Base-by-base conservation (phyloP, 2,329 filamentous ascomycete species). In the Tolypocladium album region DNA sequence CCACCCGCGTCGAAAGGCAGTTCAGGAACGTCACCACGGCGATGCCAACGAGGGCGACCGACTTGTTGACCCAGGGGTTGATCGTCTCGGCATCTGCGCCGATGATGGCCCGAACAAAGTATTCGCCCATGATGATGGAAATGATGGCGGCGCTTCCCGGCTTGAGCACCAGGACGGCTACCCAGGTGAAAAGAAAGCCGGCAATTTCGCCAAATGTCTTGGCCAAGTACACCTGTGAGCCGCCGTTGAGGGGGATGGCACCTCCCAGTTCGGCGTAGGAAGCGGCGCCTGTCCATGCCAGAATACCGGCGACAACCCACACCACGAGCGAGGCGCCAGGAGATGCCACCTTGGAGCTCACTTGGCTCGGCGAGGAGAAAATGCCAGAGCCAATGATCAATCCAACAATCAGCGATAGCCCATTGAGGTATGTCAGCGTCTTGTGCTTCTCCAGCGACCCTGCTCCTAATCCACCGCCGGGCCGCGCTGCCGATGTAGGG, bases 81-180 rank as follows among this genome's bases (percentile, higher is more conserved):
- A 92, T 82, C 31, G 86, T 85, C 68, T 89, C 87, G 2, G 89
- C 89, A 61, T 96, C 90, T n/a, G 92, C 86, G 11, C 92, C 92
- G 61, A 96, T 88, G 52, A 89, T 82, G 17, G 92, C 92, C 55
- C 92, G 83, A 58, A 97, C 90, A n/a, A 96, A 78, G 70, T 99
- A 99, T 75, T 99, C 94, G 52, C 94, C 94, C 79, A 97, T 97
- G 69, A 99, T 97, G 66, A 99, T 97, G 65, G 93, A 84, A 64
- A 99, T 91, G 70, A 99, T 99, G 63, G 94, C 94, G 12, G 92
- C 88, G 45, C 90, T 89, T 2, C 94, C 94, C 0, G 94, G 94
- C 76, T 97, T 97, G 63, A 99, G 79, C 15, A 99, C 94, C 62
- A 94, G 83, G 20, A 97, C 91, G 0, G 94, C 92, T 58, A 90